Percentiles rank a stretch among this genome's conserved stretches.
phyloP scores from a whole-genome alignment of 1,284 basidiomycete genomes.

The Rhodotorula sp. region DNA sequence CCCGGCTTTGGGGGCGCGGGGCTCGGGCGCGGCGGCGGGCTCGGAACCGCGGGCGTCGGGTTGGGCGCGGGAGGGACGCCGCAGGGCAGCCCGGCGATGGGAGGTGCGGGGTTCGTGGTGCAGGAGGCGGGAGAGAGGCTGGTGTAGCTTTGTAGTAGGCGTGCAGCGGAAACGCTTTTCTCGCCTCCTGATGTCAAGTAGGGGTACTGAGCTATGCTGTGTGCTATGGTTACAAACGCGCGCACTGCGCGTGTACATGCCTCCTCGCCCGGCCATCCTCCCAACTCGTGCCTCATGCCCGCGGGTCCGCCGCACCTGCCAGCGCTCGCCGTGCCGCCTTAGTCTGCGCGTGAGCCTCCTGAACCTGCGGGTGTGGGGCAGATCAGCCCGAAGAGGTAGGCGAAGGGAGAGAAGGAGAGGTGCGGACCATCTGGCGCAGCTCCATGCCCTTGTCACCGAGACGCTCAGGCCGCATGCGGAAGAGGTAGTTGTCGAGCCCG shows the following conservation, averaged over 20 bases:
- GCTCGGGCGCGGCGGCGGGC: background rate
- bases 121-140: background rate
- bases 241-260: background rate
- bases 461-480: conserved; percentile 64
- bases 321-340: conserved; percentile 27
- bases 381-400: background rate
- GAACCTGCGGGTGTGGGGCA: conserved; percentile 16
- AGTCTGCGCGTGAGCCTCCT: conserved; percentile 32
- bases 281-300: background rate
- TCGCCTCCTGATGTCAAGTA: no score
- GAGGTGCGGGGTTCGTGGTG: background rate
- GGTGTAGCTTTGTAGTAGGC: background rate
- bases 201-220: background rate
- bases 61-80: background rate
- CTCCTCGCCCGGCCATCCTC: background rate
- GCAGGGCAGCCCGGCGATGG: background rate
- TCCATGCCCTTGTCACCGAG: conserved; percentile 75
- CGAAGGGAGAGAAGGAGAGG: background rate
- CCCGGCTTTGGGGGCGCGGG: background rate
- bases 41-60: conserved; percentile 18
- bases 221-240: background rate
- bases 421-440: conserved; percentile 61
- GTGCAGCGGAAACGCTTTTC: no score
- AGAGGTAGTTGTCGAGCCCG: conserved; percentile 75
- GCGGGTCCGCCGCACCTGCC: background rate